Percentiles rank a stretch among this genome's conserved stretches.
These are phyloP conservation scores for Glebionis coronaria DNA, from an alignment of 129 eudicot species.

Conservation along the genomic window DNA sequence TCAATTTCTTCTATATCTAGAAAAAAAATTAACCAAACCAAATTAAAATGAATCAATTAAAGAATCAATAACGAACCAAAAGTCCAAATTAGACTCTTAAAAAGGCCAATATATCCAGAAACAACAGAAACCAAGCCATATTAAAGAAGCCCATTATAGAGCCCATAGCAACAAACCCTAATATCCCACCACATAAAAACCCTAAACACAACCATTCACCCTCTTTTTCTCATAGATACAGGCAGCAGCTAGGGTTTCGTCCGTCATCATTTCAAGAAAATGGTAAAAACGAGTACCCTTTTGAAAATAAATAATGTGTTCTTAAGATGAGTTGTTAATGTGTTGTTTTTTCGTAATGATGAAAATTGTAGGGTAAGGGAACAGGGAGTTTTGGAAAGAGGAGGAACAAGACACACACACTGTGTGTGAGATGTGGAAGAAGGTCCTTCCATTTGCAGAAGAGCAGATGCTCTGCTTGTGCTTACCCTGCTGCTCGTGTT, in stretches of 20 bases:
- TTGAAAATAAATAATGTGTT: too few relatives aligned
- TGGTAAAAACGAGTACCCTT: constrained; percentile 13
- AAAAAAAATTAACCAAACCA: too few relatives aligned
- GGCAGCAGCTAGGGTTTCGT: constrained; percentile 27
- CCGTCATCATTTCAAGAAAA: constrained; percentile 16
- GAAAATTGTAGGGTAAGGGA: constrained; percentile 41
- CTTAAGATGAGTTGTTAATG: too few relatives aligned
- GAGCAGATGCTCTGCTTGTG: constrained; percentile 51
- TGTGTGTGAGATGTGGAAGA: constrained; percentile 52
- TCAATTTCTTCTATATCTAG: too few relatives aligned
- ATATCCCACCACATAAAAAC: constrained; percentile 20
- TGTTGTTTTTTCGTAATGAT: neutral
- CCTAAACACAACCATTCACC: neutral
- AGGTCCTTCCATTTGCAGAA: constrained; percentile 47
- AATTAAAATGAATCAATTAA: too few relatives aligned
- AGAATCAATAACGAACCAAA: too few relatives aligned
- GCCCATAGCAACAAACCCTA: constrained; percentile 22
- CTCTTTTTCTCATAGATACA: constrained; percentile 24
- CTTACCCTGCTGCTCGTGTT: constrained; percentile 54
- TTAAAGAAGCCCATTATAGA: neutral
- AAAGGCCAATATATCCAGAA: too few relatives aligned
- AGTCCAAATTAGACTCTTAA: too few relatives aligned
- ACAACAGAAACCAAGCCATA: neutral
- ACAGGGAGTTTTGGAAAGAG: constrained; percentile 55
- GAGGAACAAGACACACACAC: constrained; percentile 59